Conservation (phyloP, 2,329 filamentous ascomycete genomes). For the Aspergillus texensis region DNA sequence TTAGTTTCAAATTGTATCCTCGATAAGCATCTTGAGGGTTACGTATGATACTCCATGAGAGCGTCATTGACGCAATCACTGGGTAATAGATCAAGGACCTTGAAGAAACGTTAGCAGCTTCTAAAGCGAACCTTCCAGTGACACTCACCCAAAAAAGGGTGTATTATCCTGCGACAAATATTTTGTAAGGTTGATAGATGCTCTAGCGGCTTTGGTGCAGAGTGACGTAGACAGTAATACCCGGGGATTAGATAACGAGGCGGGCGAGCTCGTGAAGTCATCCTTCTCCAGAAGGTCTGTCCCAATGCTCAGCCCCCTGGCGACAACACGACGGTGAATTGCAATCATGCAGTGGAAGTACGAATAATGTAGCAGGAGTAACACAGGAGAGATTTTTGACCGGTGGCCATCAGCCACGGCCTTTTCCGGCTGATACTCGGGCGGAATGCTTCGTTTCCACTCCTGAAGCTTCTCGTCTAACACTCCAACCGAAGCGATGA, state of each 20-base stretch:
- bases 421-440: slow-evolving; percentile 16
- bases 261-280: background rate
- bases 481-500: slow-evolving; percentile 12
- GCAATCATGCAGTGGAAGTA: slow-evolving; percentile 24
- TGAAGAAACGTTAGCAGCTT: background rate
- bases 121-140: background rate
- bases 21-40: slow-evolving; percentile 16
- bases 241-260: slow-evolving; percentile 4
- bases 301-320: slow-evolving; percentile 4
- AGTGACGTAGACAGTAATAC: slow-evolving; percentile 18
- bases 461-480: slow-evolving; percentile 18
- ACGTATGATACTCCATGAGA: slow-evolving; percentile 20
- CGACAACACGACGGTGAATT: slow-evolving; percentile 17
- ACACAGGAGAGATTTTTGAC: slow-evolving; percentile 8
- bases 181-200: slow-evolving; percentile 20
- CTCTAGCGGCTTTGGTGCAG: slow-evolving; percentile 19
- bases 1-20: slow-evolving; percentile 15
- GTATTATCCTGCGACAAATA: slow-evolving; percentile 19
- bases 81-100: slow-evolving; percentile 21
- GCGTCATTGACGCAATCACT: slow-evolving; percentile 18
- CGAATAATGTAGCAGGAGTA: slow-evolving; percentile 20
- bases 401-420: background rate
- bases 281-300: slow-evolving; percentile 8
- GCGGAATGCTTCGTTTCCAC: slow-evolving; percentile 17
- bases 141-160: slow-evolving; percentile 16